These are phyloP conservation scores for Acacia acuminata DNA, from an alignment of 306 rosid genomes.

Conservation along the genomic window DNA sequence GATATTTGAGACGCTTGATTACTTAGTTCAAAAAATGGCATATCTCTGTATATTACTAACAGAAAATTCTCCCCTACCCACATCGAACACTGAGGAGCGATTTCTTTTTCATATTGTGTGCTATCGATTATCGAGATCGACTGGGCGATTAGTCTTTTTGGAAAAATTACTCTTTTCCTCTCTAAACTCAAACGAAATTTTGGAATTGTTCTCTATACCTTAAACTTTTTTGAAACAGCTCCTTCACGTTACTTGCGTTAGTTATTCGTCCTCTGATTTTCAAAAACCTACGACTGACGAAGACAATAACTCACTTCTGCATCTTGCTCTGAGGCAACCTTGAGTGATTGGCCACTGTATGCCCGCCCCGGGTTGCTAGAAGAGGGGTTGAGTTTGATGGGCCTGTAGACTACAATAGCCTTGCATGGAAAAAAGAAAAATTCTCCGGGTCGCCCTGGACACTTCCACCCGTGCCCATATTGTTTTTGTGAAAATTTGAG, in stretches of 20 bases:
- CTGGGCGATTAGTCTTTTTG: background rate
- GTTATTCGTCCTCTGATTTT: too few relatives aligned
- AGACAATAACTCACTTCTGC: too few relatives aligned
- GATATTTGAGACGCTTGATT: background rate
- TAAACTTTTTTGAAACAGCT: background rate
- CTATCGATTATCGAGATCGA: background rate
- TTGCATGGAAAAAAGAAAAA: too few relatives aligned
- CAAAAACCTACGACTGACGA: too few relatives aligned
- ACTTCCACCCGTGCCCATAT: too few relatives aligned
- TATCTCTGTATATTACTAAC: background rate
- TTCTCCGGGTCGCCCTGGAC: too few relatives aligned
- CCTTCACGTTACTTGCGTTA: background rate
- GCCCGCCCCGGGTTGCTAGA: too few relatives aligned
- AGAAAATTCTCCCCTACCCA: background rate
- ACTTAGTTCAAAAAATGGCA: slow-evolving; percentile 2
- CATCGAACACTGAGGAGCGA: background rate
- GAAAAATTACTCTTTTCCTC: background rate
- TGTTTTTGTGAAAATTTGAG: too few relatives aligned
- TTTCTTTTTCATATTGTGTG: background rate
- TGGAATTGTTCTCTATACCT: background rate
- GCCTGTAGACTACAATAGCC: too few relatives aligned
- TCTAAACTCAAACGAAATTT: background rate
- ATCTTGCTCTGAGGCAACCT: too few relatives aligned
- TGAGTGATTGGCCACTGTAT: too few relatives aligned
- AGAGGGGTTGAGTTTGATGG: too few relatives aligned